Evolutionary conservation across 306 rosid species (phyloP), one percentile per base, ranked within the genome.

Genomic region (Lathyrus tuberosus): DNA sequence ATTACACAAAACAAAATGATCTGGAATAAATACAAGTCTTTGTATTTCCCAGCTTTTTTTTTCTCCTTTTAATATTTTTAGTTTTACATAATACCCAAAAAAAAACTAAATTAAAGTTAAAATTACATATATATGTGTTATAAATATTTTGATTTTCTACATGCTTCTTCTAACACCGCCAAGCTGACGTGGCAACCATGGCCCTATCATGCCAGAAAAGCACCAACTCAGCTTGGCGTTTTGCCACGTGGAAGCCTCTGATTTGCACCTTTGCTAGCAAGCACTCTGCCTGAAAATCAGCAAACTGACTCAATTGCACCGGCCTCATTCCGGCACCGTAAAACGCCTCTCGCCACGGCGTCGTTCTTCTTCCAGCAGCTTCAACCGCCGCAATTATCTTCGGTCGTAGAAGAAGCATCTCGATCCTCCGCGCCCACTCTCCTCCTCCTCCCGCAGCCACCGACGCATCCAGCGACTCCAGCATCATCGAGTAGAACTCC

Each of bases 131-230:
- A 20, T 35, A 35, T 20, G 1, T 20, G 22, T 20, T 20, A 20
- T 35, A 35, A 35, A 35, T 35, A 35, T 35, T 35, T 35, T 18
- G 12, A 18, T 59, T 10, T 20, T 35, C 28, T 74, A 18, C 26
- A 4, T 13, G 10, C 4, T 64, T 44, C 81, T 86, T 44, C 81
- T 87, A 89, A 67, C 90, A 88, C 48, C 88, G 80, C 96, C 98
- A 92, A 0, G 95, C 96, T 14, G 98, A 90, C 37, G 88, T 90
- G 83, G 96, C 73, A 37, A 90, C 91, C 62, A 92, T 82, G 79
- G 96, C 80, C 73, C 88, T 76, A 7, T 86, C 86, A 7, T 90
- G 98, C 96, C 93, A 90, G 67, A 88, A 88, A 24, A 92, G 96
- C 80, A 89, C 92, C 88, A 92, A 37, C 91, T 89, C 98, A 4